These are phyloP conservation scores for Wickerhamiella lipophila DNA, from an alignment of 805 yeast genomes.

Conservation along the genomic window DNA sequence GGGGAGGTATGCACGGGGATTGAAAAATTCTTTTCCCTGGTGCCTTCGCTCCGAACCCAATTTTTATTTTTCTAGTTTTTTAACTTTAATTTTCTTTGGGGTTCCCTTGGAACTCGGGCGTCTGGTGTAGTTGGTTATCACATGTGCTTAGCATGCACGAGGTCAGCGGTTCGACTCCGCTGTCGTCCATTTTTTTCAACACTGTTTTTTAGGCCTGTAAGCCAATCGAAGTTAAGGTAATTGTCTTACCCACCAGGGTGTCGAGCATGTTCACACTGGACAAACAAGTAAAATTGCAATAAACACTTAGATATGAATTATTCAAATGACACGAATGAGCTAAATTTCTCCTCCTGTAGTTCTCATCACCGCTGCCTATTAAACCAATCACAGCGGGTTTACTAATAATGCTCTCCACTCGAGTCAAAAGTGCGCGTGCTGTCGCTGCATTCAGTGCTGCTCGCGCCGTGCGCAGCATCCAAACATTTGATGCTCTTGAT, in stretches of 20 bases:
- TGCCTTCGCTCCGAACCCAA: too few relatives aligned
- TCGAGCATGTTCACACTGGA: too few relatives aligned
- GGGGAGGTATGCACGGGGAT: too few relatives aligned
- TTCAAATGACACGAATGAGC: too few relatives aligned
- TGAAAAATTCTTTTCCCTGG: too few relatives aligned
- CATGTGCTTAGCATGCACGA: conserved; percentile 12
- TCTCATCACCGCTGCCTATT: neutral
- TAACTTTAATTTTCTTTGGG: too few relatives aligned
- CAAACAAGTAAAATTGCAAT: too few relatives aligned
- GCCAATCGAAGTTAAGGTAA: neutral
- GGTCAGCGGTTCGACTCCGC: conserved; percentile 12
- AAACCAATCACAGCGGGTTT: neutral
- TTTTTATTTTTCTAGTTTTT: too few relatives aligned
- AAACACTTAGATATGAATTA: too few relatives aligned
- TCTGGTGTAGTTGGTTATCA: conserved; percentile 11
- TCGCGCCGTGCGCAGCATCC: conserved; percentile 21
- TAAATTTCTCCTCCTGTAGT: neutral
- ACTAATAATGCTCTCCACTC: neutral
- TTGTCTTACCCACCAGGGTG: too few relatives aligned
- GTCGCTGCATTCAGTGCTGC: neutral
- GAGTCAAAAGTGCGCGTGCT: neutral
- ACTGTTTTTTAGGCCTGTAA: neutral
- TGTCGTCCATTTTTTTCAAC: conserved; percentile 6
- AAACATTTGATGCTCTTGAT: conserved; percentile 31
- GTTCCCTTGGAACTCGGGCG: conserved; percentile 1